A percentile compares a stretch with the other conserved stretches of the same genome.
Evolutionary conservation across 2,329 filamentous ascomycete species (phyloP).

Genomic region (Drechslera avenae): DNA sequence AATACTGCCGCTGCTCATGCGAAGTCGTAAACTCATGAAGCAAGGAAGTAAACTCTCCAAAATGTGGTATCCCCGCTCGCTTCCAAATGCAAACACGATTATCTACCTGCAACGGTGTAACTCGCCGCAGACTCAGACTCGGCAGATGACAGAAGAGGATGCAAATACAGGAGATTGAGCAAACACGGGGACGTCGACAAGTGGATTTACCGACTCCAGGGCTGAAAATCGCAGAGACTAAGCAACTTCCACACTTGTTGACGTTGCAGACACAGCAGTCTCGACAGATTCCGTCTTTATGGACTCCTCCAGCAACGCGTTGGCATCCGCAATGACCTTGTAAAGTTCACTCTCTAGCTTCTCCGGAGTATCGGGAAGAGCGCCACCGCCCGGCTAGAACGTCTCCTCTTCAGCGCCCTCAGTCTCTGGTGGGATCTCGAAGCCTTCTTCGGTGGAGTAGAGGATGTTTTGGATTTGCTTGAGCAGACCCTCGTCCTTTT

Average conservation of each 20-base stretch:
- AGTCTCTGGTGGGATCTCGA: constrained; percentile 84
- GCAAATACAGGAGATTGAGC: background rate
- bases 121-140: constrained; percentile 52
- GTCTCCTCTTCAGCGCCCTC: constrained; percentile 77
- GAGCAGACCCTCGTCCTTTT: constrained; percentile 90
- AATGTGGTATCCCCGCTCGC: constrained; percentile 43
- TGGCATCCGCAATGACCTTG: constrained; percentile 9
- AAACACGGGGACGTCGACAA: background rate
- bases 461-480: constrained; percentile 97
- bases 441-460: constrained; percentile 87
- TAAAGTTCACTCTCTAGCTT: background rate
- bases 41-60: constrained; percentile 18
- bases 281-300: background rate
- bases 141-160: constrained; percentile 37
- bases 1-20: constrained; percentile 14
- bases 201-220: background rate
- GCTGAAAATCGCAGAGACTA: background rate
- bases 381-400: constrained; percentile 26
- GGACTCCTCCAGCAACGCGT: constrained; percentile 10
- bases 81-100: constrained; percentile 40
- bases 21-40: constrained; percentile 26
- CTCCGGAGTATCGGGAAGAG: constrained; percentile 2
- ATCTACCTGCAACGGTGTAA: constrained; percentile 20
- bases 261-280: background rate
- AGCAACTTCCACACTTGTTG: background rate